These are phyloP conservation scores for Suillus subluteus DNA, from an alignment of 768 basidiomycete genomes.

Conservation along the genomic window DNA sequence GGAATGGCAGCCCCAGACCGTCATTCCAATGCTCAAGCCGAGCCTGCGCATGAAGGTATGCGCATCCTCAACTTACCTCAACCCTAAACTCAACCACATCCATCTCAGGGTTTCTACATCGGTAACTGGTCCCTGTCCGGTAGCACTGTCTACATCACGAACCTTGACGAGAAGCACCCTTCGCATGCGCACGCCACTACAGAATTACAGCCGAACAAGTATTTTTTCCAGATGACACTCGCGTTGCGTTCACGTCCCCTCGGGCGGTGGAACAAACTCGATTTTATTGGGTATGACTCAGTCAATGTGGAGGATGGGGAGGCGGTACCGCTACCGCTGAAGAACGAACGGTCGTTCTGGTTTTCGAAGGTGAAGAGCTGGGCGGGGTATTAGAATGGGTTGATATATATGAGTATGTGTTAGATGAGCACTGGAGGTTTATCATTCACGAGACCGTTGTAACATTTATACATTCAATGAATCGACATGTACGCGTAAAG, in stretches of 20 bases:
- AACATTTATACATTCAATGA: neutral
- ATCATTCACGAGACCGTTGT: neutral
- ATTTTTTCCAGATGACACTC: constrained; percentile 77
- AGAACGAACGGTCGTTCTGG: constrained; percentile 90
- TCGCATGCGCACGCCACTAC: constrained; percentile 16
- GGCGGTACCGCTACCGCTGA: constrained; percentile 65
- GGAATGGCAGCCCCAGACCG: constrained; percentile 65
- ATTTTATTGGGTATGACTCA: constrained; percentile 73
- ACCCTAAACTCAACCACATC: constrained; percentile 10
- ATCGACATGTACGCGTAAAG: neutral
- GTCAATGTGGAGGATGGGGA: constrained; percentile 80
- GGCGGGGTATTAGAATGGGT: constrained; percentile 25
- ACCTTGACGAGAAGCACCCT: constrained; percentile 57
- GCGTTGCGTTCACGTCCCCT: constrained; percentile 69
- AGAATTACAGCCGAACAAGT: constrained; percentile 41
- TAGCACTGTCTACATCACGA: constrained; percentile 58
- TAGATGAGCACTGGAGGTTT: neutral
- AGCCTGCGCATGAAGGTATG: constrained; percentile 76
- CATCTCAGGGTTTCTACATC: constrained; percentile 65
- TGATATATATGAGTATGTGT: neutral
- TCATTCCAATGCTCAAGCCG: constrained; percentile 78
- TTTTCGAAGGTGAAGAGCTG: constrained; percentile 90
- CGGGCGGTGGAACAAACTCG: constrained; percentile 84
- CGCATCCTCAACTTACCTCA: neutral
- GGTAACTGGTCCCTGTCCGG: constrained; percentile 76